A percentile compares a stretch with the other conserved stretches of the same genome.
phyloP scores from a whole-genome alignment of 2,329 filamentous ascomycete species.

The Beauveria asiatica region DNA sequence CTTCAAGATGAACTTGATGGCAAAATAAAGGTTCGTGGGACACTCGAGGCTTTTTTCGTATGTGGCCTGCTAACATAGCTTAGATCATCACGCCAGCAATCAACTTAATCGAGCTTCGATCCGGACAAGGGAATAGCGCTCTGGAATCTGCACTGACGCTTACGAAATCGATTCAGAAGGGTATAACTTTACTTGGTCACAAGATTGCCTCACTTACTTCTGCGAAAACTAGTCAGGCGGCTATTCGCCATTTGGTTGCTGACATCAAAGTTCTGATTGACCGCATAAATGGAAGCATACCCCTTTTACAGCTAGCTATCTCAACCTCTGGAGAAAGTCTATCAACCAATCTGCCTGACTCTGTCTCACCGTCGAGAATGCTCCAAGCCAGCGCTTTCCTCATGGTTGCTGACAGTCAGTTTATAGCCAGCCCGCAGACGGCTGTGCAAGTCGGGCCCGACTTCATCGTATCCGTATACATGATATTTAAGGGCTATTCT shows the following conservation, averaged over 20 bases:
- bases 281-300: conserved; percentile 84
- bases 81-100: conserved; percentile 84
- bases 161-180: conserved; percentile 72
- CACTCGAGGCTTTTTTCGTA: conserved; percentile 4
- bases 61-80: conserved; percentile 6
- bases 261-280: conserved; percentile 68
- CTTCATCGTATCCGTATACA: conserved; percentile 84
- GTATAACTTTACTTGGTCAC: conserved; percentile 72
- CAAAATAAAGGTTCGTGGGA: conserved; percentile 66
- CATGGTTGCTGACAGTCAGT: conserved; percentile 78
- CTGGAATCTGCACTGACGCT: conserved; percentile 79
- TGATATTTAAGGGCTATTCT: conserved; percentile 81
- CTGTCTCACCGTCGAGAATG: conserved; percentile 82
- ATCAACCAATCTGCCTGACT: conserved; percentile 67
- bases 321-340: conserved; percentile 86
- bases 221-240: conserved; percentile 42
- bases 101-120: conserved; percentile 86
- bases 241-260: conserved; percentile 35
- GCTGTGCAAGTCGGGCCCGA: conserved; percentile 78
- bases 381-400: conserved; percentile 89
- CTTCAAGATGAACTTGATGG: conserved; percentile 69
- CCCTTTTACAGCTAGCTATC: conserved; percentile 86
- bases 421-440: conserved; percentile 52
- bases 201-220: conserved; percentile 62
- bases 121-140: conserved; percentile 44